A percentile compares a stretch with the other conserved stretches of the same genome.
These are phyloP conservation scores for Yarrowia divulgata DNA, from an alignment of 805 yeast species.

Conservation along the genomic window DNA sequence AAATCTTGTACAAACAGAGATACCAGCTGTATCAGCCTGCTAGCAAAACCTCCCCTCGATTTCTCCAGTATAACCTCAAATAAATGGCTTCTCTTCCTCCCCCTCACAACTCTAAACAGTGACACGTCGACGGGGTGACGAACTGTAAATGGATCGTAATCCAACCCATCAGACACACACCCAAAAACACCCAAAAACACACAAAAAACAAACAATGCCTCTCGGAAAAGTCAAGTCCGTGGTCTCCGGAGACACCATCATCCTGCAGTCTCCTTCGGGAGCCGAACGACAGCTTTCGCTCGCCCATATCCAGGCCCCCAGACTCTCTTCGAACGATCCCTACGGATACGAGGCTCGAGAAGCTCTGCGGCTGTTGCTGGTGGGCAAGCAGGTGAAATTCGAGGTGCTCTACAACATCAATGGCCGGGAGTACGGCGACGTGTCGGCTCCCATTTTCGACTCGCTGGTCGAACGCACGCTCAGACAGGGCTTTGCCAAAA, in stretches of 20 bases:
- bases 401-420: slow-evolving; percentile 60
- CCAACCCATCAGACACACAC: not conserved
- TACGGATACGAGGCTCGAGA: slow-evolving; percentile 68
- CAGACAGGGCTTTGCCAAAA: slow-evolving; percentile 65
- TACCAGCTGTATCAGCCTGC: no score
- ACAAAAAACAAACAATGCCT: slow-evolving; percentile 19
- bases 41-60: no score
- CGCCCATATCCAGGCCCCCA: slow-evolving; percentile 68
- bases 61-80: not conserved
- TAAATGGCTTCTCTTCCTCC: not conserved
- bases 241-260: slow-evolving; percentile 72
- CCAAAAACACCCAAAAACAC: not conserved
- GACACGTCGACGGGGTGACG: slow-evolving; percentile 18
- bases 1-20: not conserved
- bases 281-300: slow-evolving; percentile 68
- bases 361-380: slow-evolving; percentile 62
- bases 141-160: slow-evolving; percentile 21
- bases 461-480: slow-evolving; percentile 66
- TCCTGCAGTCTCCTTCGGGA: slow-evolving; percentile 58
- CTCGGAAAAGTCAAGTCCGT: slow-evolving; percentile 74
- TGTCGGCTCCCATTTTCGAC: slow-evolving; percentile 66
- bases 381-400: slow-evolving; percentile 70
- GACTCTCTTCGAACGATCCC: slow-evolving; percentile 53
- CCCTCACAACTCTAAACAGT: not conserved
- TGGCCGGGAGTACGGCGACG: slow-evolving; percentile 73